phyloP scores from a whole-genome alignment of 768 basidiomycete species.

The Pleurotus tuber-regium region DNA sequence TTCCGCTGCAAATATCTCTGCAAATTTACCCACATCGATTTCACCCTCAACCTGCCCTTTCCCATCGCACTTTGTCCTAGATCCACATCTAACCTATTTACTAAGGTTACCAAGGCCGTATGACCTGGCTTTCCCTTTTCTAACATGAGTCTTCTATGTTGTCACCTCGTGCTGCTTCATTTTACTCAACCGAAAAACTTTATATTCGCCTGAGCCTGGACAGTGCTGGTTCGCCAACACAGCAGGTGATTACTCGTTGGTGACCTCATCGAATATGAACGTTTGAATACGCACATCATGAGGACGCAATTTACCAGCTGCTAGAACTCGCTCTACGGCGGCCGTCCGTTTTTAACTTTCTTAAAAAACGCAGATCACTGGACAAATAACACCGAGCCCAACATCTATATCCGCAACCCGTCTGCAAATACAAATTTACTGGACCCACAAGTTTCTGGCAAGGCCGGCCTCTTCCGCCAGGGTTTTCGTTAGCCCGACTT shows the following conservation, averaged over 20 bases:
- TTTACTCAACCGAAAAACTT: background rate
- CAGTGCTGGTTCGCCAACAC: no score
- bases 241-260: no score
- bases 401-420: background rate
- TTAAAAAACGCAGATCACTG: background rate
- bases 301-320: no score
- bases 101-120: background rate
- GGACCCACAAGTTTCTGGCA: constrained; percentile 1
- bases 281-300: no score
- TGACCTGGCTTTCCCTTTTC: background rate
- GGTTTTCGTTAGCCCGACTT: no score
- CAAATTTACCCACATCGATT: constrained; percentile 1
- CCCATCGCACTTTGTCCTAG: constrained; percentile 10
- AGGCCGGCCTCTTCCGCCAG: background rate
- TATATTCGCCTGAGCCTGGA: background rate
- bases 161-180: background rate
- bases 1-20: no score
- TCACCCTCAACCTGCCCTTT: constrained; percentile 6
- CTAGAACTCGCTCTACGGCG: background rate
- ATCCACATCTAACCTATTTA: constrained; percentile 4
- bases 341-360: constrained; percentile 2
- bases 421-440: constrained; percentile 1
- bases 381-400: no score
- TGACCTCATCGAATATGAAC: no score
- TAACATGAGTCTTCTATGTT: background rate